Evolutionary conservation across 2,329 filamentous ascomycete species (phyloP).

Genomic region (Talaromyces islandicus): DNA sequence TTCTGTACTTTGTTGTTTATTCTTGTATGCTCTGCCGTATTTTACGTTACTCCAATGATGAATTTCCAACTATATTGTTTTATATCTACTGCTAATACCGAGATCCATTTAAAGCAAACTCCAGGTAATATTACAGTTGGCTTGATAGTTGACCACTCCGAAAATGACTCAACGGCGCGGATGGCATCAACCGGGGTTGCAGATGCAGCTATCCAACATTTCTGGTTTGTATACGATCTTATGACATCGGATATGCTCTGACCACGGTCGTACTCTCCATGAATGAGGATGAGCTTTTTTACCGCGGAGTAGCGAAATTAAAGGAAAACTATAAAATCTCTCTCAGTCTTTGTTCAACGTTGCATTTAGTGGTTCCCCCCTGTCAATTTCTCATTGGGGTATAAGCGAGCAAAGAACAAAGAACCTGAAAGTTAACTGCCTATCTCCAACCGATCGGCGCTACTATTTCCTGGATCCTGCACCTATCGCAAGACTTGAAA

Average conservation of each 20-base stretch:
- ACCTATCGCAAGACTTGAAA: too few species aligned
- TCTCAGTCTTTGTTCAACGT: background rate
- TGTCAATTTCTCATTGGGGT: too few species aligned
- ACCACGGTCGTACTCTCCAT: conserved; percentile 27
- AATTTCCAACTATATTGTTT: background rate
- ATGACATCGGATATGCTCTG: conserved; percentile 39
- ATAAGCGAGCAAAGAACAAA: too few species aligned
- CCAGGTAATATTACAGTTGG: too few species aligned
- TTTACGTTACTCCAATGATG: background rate
- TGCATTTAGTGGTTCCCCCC: too few species aligned
- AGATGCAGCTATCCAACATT: conserved; percentile 50
- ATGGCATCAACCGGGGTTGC: conserved; percentile 38
- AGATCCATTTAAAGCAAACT: background rate
- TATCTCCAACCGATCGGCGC: too few species aligned
- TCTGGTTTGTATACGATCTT: conserved; percentile 48
- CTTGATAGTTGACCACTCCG: conserved; percentile 59
- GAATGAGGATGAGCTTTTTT: conserved; percentile 20
- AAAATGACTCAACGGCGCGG: conserved; percentile 53
- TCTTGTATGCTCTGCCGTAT: background rate
- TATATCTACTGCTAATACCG: background rate
- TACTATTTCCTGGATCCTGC: too few species aligned
- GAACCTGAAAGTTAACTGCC: too few species aligned
- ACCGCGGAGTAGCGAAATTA: background rate
- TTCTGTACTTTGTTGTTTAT: background rate
- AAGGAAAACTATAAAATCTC: background rate